Percentiles rank a stretch among this genome's conserved stretches.
Evolutionary conservation across 2,329 filamentous ascomycete genomes (phyloP).

Genomic region (Dactylella cylindrospora): DNA sequence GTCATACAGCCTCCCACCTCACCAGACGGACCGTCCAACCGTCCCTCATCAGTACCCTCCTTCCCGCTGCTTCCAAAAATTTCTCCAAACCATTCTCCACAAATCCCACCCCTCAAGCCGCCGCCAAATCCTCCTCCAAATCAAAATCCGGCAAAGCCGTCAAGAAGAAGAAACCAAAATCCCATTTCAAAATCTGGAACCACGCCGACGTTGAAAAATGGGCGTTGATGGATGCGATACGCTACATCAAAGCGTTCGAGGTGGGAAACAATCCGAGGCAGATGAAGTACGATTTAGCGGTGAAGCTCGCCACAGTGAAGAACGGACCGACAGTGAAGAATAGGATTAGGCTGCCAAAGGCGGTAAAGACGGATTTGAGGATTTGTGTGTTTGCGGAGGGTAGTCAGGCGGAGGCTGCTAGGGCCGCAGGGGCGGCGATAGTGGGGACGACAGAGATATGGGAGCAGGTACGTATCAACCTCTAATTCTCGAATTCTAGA

Average conservation of each 20-base stretch:
- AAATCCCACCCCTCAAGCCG: conserved; percentile 3
- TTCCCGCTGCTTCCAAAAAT: too few species aligned
- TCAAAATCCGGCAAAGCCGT: conserved; percentile 19
- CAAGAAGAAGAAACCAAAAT: conserved; percentile 40
- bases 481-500: not conserved
- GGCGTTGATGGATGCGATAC: conserved; percentile 87
- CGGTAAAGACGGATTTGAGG: conserved; percentile 81
- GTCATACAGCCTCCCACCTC: conserved; percentile 3
- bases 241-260: conserved; percentile 91
- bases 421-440: conserved; percentile 73
- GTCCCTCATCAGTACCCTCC: conserved; percentile 6
- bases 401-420: conserved; percentile 70
- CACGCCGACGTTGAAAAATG: conserved; percentile 63
- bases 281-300: conserved; percentile 83
- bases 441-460: conserved; percentile 88
- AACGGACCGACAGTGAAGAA: conserved; percentile 85
- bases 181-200: conserved; percentile 47
- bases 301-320: conserved; percentile 79
- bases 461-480: conserved; percentile 61
- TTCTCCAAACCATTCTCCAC: conserved; percentile 32
- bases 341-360: conserved; percentile 82
- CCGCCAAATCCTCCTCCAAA: conserved; percentile 11
- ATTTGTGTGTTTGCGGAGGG: conserved; percentile 88
- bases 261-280: conserved; percentile 73
- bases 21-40: conserved; percentile 1